These are phyloP conservation scores for Gracilaria vermiculophylla DNA, from an alignment of 23 red algal genomes.

Conservation along the genomic window DNA sequence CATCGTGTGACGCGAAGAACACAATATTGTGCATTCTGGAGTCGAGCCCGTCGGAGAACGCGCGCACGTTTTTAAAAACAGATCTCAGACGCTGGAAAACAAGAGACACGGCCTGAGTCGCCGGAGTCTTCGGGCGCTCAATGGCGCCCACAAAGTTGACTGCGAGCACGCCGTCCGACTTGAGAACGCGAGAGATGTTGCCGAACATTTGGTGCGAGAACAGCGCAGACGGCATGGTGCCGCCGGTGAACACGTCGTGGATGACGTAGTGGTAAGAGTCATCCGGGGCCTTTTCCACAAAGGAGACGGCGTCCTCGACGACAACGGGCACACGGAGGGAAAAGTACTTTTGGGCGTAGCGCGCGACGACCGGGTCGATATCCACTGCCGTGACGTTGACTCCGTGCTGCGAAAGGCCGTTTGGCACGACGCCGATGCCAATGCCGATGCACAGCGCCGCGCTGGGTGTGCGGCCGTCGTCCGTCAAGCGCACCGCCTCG, in stretches of 20 bases:
- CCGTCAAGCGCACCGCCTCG: slow-evolving; percentile 49
- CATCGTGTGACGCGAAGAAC: slow-evolving; percentile 24
- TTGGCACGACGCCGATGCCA: slow-evolving; percentile 54
- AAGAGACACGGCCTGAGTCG: slow-evolving; percentile 15
- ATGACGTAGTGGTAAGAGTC: slow-evolving; percentile 48
- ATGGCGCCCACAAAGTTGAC: slow-evolving; percentile 68
- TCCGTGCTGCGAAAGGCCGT: slow-evolving; percentile 21
- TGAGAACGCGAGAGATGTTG: slow-evolving; percentile 3
- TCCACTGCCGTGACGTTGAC: slow-evolving; percentile 46
- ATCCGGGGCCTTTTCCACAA: neutral
- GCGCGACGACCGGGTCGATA: slow-evolving; percentile 49
- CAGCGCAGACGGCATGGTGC: slow-evolving; percentile 37
- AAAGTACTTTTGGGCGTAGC: slow-evolving; percentile 33
- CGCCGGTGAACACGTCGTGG: slow-evolving; percentile 70
- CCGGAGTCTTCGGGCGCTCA: slow-evolving; percentile 5
- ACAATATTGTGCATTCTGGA: slow-evolving; percentile 55
- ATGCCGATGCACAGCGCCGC: slow-evolving; percentile 52
- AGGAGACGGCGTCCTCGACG: slow-evolving; percentile 34
- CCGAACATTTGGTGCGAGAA: slow-evolving; percentile 2
- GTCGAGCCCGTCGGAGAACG: slow-evolving; percentile 46
- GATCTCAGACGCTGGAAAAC: slow-evolving; percentile 26
- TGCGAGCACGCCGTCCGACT: slow-evolving; percentile 42
- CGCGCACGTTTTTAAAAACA: slow-evolving; percentile 34
- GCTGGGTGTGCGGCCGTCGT: neutral
- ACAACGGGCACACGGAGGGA: slow-evolving; percentile 6